Evolutionary conservation across 140 eudicot species (phyloP).

Genomic region (Ambrosia hybrid): DNA sequence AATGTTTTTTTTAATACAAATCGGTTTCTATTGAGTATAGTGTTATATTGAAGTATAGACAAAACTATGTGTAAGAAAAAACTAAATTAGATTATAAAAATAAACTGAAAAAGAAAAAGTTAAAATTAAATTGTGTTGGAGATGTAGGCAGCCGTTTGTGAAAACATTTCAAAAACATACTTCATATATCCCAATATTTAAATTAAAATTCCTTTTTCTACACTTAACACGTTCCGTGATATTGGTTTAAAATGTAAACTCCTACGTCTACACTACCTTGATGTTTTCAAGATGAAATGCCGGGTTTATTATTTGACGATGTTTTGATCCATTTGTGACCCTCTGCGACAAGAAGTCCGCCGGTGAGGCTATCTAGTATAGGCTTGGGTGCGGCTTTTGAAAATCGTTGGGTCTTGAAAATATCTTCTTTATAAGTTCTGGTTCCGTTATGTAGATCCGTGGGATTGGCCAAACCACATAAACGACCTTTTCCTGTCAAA

Average conservation of each 20-base stretch:
- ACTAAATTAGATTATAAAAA: too few relatives aligned
- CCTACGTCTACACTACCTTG: constrained; percentile 14
- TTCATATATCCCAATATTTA: too few relatives aligned
- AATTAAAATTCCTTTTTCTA: too few relatives aligned
- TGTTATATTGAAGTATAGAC: too few relatives aligned
- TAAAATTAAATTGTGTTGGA: too few relatives aligned
- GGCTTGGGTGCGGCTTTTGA: constrained; percentile 19
- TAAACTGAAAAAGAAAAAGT: neutral
- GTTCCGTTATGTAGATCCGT: constrained; percentile 21
- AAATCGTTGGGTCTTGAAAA: constrained; percentile 11
- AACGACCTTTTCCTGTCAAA: constrained; percentile 26
- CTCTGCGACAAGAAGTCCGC: constrained; percentile 23
- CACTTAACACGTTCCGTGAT: too few relatives aligned
- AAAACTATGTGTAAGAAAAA: too few relatives aligned
- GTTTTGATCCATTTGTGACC: constrained; percentile 43
- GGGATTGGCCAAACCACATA: constrained; percentile 37
- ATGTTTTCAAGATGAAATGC: constrained; percentile 36
- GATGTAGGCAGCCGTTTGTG: too few relatives aligned
- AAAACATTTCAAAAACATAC: too few relatives aligned
- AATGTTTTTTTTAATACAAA: too few relatives aligned
- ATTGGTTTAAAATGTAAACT: neutral
- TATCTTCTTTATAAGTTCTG: constrained; percentile 29
- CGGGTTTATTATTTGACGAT: constrained; percentile 35
- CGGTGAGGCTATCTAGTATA: neutral
- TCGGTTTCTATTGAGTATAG: too few relatives aligned